Percentiles rank a stretch among this genome's conserved stretches.
These are phyloP conservation scores for Colletotrichum plurivorum DNA, from an alignment of 2,329 filamentous ascomycete genomes.

Conservation along the genomic window DNA sequence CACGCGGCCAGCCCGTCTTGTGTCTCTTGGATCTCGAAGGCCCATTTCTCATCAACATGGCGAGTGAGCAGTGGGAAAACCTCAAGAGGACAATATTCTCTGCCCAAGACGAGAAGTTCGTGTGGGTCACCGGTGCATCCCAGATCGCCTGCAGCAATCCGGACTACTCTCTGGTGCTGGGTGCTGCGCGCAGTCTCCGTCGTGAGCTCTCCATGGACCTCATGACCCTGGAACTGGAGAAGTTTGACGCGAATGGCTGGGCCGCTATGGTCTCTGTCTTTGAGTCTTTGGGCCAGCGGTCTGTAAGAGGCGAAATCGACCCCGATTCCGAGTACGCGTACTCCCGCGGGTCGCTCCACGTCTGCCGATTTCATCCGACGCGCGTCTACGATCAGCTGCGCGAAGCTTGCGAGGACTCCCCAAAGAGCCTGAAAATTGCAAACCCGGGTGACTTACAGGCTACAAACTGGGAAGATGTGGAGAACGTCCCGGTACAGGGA, in stretches of 20 bases:
- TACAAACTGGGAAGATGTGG: constrained; percentile 9
- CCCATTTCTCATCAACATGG: constrained; percentile 24
- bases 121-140: constrained; percentile 50
- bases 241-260: constrained; percentile 24
- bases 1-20: constrained; percentile 24
- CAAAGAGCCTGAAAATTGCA: not conserved
- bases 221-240: constrained; percentile 49
- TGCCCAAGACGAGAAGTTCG: constrained; percentile 38
- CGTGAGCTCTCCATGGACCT: constrained; percentile 47
- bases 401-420: not conserved
- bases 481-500: not conserved
- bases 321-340: constrained; percentile 52
- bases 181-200: constrained; percentile 48
- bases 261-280: not conserved
- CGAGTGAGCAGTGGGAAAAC: not conserved
- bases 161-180: constrained; percentile 46
- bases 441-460: not conserved
- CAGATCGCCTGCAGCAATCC: constrained; percentile 48
- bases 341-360: constrained; percentile 44
- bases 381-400: constrained; percentile 20
- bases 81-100: constrained; percentile 25
- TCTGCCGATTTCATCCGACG: constrained; percentile 42
- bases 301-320: constrained; percentile 4
- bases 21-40: constrained; percentile 29
- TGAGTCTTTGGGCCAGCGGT: constrained; percentile 3